These are phyloP conservation scores for Chenopodium suecicum DNA, from an alignment of 148 eudicot species.

Conservation along the genomic window DNA sequence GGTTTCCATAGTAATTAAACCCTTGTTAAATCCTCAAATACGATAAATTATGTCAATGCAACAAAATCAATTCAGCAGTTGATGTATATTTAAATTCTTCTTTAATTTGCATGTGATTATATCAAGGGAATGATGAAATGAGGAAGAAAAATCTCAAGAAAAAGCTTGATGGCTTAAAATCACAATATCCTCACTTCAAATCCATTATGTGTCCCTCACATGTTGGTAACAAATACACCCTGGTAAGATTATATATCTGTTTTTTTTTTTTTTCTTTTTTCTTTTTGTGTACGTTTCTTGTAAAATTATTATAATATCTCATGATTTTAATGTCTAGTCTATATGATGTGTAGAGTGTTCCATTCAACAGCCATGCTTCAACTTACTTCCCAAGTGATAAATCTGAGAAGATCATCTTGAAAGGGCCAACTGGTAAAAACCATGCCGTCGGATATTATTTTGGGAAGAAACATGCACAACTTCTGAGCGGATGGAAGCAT, in stretches of 20 bases:
- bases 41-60: no score
- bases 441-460: no score
- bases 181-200: conserved; percentile 7
- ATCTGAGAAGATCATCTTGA: background rate
- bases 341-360: background rate
- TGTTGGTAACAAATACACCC: background rate
- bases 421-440: no score
- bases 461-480: no score
- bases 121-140: background rate
- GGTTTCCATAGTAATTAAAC: no score
- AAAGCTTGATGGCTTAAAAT: background rate
- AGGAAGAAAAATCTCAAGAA: background rate
- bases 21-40: no score
- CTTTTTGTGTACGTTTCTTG: background rate
- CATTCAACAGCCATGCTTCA: background rate
- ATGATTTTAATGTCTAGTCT: background rate
- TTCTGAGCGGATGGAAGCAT: no score
- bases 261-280: background rate
- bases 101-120: background rate
- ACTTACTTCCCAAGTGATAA: background rate
- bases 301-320: background rate
- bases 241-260: background rate
- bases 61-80: no score
- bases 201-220: background rate
- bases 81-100: no score